Conservation (phyloP, 306 rosid species). For the Trichosanthes truncata region DNA sequence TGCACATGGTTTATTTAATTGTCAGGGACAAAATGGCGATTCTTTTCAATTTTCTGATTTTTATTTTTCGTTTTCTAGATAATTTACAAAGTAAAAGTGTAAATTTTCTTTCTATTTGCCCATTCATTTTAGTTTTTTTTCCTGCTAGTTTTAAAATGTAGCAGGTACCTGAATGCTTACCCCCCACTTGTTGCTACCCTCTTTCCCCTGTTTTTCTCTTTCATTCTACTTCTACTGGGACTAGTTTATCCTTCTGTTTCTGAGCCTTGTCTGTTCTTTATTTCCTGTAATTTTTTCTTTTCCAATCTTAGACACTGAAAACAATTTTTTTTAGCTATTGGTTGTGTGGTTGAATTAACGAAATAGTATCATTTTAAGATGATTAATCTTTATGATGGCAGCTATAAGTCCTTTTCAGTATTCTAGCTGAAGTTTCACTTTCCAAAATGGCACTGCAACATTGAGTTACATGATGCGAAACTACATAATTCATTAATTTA, state of each 20-base stretch:
- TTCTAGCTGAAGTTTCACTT: not conserved
- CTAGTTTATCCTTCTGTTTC: not conserved
- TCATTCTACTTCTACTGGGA: not conserved
- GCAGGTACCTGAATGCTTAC: not conserved
- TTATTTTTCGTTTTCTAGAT: not conserved
- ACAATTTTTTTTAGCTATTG: not conserved
- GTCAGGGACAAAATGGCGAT: not conserved
- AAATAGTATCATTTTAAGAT: not conserved
- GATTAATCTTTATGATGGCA: not conserved
- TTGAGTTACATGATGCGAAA: not conserved
- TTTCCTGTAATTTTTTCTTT: not conserved
- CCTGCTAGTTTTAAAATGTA: not conserved
- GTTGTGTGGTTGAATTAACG: not conserved
- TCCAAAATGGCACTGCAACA: not conserved
- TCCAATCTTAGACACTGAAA: not conserved
- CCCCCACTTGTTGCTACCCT: not conserved
- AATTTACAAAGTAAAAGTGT: not conserved
- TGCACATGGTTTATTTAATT: no score
- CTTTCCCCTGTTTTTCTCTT: not conserved
- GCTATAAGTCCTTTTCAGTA: not conserved
- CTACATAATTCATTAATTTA: not conserved
- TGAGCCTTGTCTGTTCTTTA: not conserved
- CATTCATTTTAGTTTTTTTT: not conserved
- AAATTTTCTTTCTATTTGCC: not conserved
- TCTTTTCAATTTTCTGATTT: not conserved